Evolutionary conservation across 2,329 filamentous ascomycete species (phyloP).

Genomic region (Cercospora zeae-maydis): DNA sequence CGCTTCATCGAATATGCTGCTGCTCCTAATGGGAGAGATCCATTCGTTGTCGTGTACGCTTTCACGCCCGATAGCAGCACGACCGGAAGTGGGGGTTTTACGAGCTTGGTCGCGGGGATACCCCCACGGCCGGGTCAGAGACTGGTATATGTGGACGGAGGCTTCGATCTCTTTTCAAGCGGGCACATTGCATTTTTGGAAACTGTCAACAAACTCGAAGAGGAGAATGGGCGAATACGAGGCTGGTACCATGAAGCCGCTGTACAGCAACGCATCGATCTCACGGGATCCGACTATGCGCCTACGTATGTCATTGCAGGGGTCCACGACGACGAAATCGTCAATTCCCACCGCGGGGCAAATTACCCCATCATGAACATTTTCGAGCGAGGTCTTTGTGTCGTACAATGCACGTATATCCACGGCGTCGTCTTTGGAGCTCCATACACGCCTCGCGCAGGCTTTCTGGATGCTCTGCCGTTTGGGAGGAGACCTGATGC

Average conservation of each 20-base stretch:
- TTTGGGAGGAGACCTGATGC: slow-evolving; percentile 59
- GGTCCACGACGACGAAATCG: slow-evolving; percentile 89
- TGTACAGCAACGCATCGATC: slow-evolving; percentile 58
- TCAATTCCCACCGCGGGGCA: slow-evolving; percentile 93
- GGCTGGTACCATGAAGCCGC: slow-evolving; percentile 73
- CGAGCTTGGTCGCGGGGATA: slow-evolving; percentile 66
- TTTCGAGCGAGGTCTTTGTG: slow-evolving; percentile 90
- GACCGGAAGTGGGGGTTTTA: slow-evolving; percentile 22
- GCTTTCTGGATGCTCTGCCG: slow-evolving; percentile 72
- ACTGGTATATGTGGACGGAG: slow-evolving; percentile 92
- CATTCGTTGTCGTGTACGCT: slow-evolving; percentile 80
- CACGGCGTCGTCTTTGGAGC: slow-evolving; percentile 85
- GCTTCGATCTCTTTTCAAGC: slow-evolving; percentile 93
- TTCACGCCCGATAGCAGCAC: slow-evolving; percentile 50
- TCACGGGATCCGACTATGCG: slow-evolving; percentile 67
- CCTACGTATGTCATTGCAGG: slow-evolving; percentile 88
- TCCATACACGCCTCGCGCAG: slow-evolving; percentile 77
- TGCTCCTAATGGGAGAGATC: slow-evolving; percentile 73
- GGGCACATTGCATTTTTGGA: slow-evolving; percentile 95
- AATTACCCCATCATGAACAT: slow-evolving; percentile 99
- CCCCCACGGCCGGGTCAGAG: slow-evolving; percentile 72
- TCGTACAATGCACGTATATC: slow-evolving; percentile 92
- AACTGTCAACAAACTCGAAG: slow-evolving; percentile 69
- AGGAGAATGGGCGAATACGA: slow-evolving; percentile 60
- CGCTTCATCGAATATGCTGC: slow-evolving; percentile 83